Evolutionary conservation across 495 filamentous ascomycete species (phyloP).

Genomic region (Bryoglossum gracile): DNA sequence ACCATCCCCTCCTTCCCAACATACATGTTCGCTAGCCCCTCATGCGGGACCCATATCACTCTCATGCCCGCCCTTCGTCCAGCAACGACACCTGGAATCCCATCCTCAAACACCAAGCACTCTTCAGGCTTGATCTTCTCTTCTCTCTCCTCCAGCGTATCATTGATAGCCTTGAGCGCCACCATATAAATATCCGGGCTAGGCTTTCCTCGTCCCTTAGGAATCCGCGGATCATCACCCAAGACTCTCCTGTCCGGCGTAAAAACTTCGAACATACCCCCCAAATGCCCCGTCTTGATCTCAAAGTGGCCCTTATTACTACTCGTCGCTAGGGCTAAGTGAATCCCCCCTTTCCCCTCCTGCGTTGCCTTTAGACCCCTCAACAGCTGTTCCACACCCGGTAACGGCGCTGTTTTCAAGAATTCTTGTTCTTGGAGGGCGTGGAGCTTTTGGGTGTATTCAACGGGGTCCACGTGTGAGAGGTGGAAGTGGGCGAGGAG

Average conservation of each 20-base stretch:
- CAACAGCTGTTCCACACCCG: slow-evolving; percentile 69
- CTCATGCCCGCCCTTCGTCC: slow-evolving; percentile 90
- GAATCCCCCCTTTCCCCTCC: slow-evolving; percentile 34
- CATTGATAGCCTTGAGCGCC: slow-evolving; percentile 80
- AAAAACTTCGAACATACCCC: slow-evolving; percentile 67
- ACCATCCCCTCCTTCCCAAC: slow-evolving; percentile 71
- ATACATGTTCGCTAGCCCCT: slow-evolving; percentile 66
- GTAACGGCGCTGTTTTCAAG: slow-evolving; percentile 59
- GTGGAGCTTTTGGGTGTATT: slow-evolving; percentile 50
- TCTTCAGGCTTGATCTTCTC: slow-evolving; percentile 69
- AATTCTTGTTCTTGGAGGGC: slow-evolving; percentile 67
- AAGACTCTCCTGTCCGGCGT: slow-evolving; percentile 57
- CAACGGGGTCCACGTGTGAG: slow-evolving; percentile 53
- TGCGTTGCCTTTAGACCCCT: slow-evolving; percentile 32
- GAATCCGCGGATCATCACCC: slow-evolving; percentile 80
- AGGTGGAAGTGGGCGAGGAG: slow-evolving; percentile 73
- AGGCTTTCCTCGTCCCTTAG: slow-evolving; percentile 78
- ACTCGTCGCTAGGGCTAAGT: slow-evolving; percentile 83
- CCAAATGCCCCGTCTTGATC: slow-evolving; percentile 71
- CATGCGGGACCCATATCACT: slow-evolving; percentile 88
- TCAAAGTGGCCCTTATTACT: slow-evolving; percentile 61
- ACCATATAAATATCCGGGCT: slow-evolving; percentile 91
- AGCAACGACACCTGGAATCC: slow-evolving; percentile 84
- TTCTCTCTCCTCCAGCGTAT: slow-evolving; percentile 54
- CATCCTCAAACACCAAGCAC: slow-evolving; percentile 94